These are phyloP conservation scores for Emericellopsis cladophorae DNA, from an alignment of 2,329 filamentous ascomycete species.

Conservation along the genomic window DNA sequence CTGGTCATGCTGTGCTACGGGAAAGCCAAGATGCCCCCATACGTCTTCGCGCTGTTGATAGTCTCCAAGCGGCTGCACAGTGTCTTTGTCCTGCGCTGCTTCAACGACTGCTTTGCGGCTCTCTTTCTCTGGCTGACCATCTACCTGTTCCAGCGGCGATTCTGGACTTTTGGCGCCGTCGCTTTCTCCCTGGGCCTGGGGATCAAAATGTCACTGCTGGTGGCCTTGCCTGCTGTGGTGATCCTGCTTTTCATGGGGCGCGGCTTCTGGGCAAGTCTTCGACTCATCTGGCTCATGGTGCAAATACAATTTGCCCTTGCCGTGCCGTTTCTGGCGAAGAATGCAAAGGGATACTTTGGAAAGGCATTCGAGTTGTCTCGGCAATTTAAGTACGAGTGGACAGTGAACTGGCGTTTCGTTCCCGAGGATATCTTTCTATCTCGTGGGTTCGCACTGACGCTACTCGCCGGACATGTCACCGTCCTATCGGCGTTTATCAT, in stretches of 20 bases:
- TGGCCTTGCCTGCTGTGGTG: constrained; percentile 71
- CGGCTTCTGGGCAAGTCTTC: constrained; percentile 53
- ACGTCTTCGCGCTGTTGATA: constrained; percentile 73
- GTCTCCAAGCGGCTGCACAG: constrained; percentile 89
- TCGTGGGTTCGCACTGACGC: constrained; percentile 49
- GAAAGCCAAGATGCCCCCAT: constrained; percentile 59
- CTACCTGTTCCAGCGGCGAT: constrained; percentile 58
- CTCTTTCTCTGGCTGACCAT: constrained; percentile 77
- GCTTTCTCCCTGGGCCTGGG: constrained; percentile 70
- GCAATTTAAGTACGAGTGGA: constrained; percentile 94
- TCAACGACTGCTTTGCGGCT: constrained; percentile 89
- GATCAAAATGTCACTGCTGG: constrained; percentile 88
- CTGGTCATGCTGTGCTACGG: constrained; percentile 77
- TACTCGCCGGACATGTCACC: constrained; percentile 52
- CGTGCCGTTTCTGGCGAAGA: constrained; percentile 55
- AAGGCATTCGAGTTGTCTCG: constrained; percentile 85
- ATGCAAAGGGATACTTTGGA: constrained; percentile 59
- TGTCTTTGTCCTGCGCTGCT: constrained; percentile 82
- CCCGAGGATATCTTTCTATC: constrained; percentile 68
- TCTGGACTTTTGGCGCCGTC: constrained; percentile 61
- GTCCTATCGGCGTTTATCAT: constrained; percentile 55
- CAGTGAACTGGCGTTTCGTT: constrained; percentile 97
- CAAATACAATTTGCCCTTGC: constrained; percentile 62
- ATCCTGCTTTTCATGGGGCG: constrained; percentile 62
- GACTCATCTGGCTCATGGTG: constrained; percentile 56